Evolutionary conservation across 352 stramenopile species (phyloP).

Genomic region (Pythium scleroteichum): DNA sequence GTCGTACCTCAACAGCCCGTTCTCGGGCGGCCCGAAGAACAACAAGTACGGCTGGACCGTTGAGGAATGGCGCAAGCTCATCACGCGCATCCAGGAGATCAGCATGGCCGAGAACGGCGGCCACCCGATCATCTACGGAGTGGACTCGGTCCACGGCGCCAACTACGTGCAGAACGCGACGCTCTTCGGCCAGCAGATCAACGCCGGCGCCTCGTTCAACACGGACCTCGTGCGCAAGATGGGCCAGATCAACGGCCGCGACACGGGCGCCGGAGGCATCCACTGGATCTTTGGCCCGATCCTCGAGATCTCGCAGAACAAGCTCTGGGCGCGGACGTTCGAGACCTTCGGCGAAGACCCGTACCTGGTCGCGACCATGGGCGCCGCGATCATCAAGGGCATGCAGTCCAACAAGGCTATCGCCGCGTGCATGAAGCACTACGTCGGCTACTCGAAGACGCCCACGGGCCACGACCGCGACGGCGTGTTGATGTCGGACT

Average conservation of each 20-base stretch:
- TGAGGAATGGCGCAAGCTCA: slow-evolving; percentile 51
- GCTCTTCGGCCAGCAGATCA: slow-evolving; percentile 77
- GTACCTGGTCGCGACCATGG: slow-evolving; percentile 56
- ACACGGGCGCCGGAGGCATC: slow-evolving; percentile 68
- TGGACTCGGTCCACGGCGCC: slow-evolving; percentile 76
- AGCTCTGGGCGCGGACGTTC: slow-evolving; percentile 66
- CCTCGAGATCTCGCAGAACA: slow-evolving; percentile 64
- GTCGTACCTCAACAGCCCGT: slow-evolving; percentile 70
- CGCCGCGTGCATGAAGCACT: slow-evolving; percentile 73
- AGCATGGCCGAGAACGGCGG: slow-evolving; percentile 39
- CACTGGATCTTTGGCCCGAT: slow-evolving; percentile 81
- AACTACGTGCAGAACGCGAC: slow-evolving; percentile 65
- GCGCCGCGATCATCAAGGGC: slow-evolving; percentile 41
- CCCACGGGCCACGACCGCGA: slow-evolving; percentile 82
- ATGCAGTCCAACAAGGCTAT: slow-evolving; percentile 36
- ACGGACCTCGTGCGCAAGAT: slow-evolving; percentile 41
- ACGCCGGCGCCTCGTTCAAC: slow-evolving; percentile 78
- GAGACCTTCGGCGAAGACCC: slow-evolving; percentile 89
- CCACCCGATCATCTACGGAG: slow-evolving; percentile 61
- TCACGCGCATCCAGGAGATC: slow-evolving; percentile 58
- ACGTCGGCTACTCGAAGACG: slow-evolving; percentile 88
- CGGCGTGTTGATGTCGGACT: slow-evolving; percentile 71
- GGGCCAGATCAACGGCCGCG: slow-evolving; percentile 49
- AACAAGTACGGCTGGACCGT: slow-evolving; percentile 45
- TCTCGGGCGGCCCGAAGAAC: slow-evolving; percentile 26